These are phyloP conservation scores for Hirschioporus abietinus DNA, from an alignment of 768 basidiomycete genomes.

Conservation along the genomic window DNA sequence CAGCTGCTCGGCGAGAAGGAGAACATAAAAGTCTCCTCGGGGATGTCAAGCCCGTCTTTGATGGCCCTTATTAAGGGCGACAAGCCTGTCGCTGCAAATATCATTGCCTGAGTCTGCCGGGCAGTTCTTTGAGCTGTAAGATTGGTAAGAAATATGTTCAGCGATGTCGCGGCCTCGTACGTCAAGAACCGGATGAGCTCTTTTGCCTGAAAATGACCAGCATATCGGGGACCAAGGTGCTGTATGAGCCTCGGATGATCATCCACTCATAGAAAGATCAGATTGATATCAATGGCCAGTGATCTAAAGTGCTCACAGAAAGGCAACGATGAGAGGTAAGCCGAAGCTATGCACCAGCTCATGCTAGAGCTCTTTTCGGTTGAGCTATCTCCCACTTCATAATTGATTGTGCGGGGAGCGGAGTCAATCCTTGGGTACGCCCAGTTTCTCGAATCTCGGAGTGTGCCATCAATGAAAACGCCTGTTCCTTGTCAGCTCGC, in stretches of 20 bases:
- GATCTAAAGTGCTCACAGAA: slow-evolving; percentile 37
- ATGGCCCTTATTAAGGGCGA: slow-evolving; percentile 45
- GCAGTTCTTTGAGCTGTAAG: slow-evolving; percentile 20
- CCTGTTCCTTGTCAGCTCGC: slow-evolving; percentile 33
- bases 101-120: slow-evolving; percentile 18
- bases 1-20: slow-evolving; percentile 26
- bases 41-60: slow-evolving; percentile 38
- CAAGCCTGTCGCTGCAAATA: slow-evolving; percentile 25
- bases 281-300: not conserved
- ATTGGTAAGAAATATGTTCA: slow-evolving; percentile 69
- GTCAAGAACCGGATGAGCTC: slow-evolving; percentile 70
- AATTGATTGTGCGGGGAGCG: slow-evolving; percentile 31
- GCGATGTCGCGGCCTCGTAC: slow-evolving; percentile 77
- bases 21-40: slow-evolving; percentile 34
- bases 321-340: slow-evolving; percentile 54
- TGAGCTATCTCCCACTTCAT: slow-evolving; percentile 53
- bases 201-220: slow-evolving; percentile 69
- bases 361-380: slow-evolving; percentile 29
- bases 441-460: slow-evolving; percentile 59
- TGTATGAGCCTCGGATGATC: slow-evolving; percentile 72
- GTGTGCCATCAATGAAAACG: slow-evolving; percentile 67
- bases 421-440: slow-evolving; percentile 52
- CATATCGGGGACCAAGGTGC: slow-evolving; percentile 77
- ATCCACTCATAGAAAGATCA: slow-evolving; percentile 39
- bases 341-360: slow-evolving; percentile 68